Conservation (phyloP, 106 monocot genomes). For the Allium cepa region DNA sequence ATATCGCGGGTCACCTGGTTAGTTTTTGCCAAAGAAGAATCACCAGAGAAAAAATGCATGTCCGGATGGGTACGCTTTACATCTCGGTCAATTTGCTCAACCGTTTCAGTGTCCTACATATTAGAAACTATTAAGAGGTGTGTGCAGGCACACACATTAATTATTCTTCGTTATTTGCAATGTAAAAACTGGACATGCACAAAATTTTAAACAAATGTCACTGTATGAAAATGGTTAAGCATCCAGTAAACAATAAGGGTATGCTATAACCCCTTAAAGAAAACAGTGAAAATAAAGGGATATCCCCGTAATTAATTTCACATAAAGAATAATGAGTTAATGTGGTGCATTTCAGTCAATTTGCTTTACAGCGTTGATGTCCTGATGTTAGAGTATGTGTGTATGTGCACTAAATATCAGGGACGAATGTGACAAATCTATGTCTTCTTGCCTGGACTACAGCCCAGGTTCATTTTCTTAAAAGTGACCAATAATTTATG, state of each 20-base stretch:
- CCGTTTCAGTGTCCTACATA: conserved; percentile 64
- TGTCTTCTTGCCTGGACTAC: too few relatives aligned
- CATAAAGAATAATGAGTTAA: too few relatives aligned
- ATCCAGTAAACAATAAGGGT: neutral
- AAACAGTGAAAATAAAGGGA: neutral
- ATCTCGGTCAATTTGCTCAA: conserved; percentile 95
- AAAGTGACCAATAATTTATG: too few relatives aligned
- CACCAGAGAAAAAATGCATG: conserved; percentile 87
- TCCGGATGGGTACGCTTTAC: conserved; percentile 88
- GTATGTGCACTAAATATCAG: too few relatives aligned
- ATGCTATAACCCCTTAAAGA: neutral
- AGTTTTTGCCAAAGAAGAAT: conserved; percentile 65
- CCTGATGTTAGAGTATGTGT: too few relatives aligned
- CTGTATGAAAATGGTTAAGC: neutral
- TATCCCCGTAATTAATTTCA: neutral
- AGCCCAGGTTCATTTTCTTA: too few relatives aligned
- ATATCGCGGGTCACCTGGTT: conserved; percentile 51
- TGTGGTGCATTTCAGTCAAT: too few relatives aligned
- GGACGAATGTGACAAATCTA: too few relatives aligned
- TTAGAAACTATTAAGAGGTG: neutral
- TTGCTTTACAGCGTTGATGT: too few relatives aligned
- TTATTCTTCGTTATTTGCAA: too few relatives aligned
- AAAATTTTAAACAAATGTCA: neutral
- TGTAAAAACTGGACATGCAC: too few relatives aligned
- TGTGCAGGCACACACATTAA: too few relatives aligned